phyloP scores from a whole-genome alignment of 2,329 filamentous ascomycete species.

The Colletotrichum truncatum region DNA sequence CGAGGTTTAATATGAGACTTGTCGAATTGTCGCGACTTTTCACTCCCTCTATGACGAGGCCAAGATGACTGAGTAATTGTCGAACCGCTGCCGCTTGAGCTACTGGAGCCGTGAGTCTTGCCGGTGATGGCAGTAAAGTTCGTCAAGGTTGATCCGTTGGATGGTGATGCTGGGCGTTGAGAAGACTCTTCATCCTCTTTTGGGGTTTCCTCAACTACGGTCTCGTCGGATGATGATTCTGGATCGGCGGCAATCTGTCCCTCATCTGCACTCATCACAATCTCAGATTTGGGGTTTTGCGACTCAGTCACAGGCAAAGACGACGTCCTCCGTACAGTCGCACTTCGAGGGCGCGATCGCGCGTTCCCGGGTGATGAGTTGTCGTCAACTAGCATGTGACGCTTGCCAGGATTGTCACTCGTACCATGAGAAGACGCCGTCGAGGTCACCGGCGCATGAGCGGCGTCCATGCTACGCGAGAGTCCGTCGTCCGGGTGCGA shows the following conservation, averaged over 20 bases:
- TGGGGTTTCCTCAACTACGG: neutral
- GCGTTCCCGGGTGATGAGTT: slow-evolving; percentile 17
- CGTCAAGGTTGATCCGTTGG: slow-evolving; percentile 42
- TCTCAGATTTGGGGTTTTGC: neutral
- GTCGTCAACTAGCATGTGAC: slow-evolving; percentile 24
- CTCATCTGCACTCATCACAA: neutral
- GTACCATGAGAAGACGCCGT: neutral
- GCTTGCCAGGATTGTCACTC: slow-evolving; percentile 1
- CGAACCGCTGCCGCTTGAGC: slow-evolving; percentile 51
- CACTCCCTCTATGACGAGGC: slow-evolving; percentile 21
- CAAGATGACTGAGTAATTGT: slow-evolving; percentile 48
- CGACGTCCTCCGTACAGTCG: slow-evolving; percentile 21
- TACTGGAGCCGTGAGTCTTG: slow-evolving; percentile 44
- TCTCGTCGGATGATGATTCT: slow-evolving; percentile 24
- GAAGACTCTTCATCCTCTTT: neutral
- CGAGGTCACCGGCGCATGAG: neutral
- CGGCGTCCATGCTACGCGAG: slow-evolving; percentile 2
- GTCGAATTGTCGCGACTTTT: slow-evolving; percentile 20
- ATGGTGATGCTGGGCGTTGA: slow-evolving; percentile 38
- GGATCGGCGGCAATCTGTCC: neutral
- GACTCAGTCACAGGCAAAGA: neutral
- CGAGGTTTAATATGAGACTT: slow-evolving; percentile 32
- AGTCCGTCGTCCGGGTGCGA: slow-evolving; percentile 3
- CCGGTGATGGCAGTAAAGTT: slow-evolving; percentile 37
- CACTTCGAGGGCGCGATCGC: slow-evolving; percentile 23